Evolutionary conservation across 2,329 filamentous ascomycete genomes (phyloP), one percentile per base, ranked within the genome.

Genomic region (Cladophialophora yegresii): DNA sequence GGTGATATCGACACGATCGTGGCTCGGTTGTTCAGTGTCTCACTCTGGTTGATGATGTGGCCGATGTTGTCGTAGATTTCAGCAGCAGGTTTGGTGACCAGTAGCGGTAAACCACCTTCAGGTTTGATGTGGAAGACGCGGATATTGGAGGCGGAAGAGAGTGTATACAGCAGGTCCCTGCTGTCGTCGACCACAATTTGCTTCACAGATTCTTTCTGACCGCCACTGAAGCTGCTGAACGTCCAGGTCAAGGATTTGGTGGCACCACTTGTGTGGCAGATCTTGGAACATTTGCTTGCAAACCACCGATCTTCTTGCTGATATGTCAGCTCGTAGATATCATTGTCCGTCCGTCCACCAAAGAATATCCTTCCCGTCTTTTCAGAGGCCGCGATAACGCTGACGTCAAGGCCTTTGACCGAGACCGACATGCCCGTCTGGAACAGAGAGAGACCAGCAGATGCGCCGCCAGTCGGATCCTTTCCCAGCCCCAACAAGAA

Each of bases 271-370:
- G 89, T 93, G 75, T 97, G 95, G 74, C 96, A 96, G 68, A 93
- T 87, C 78, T 93, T 96, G 65, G 89, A 88, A 75, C 91, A 96
- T 69, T 90, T 86, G 76, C 88, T 92, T 59, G 90, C 89, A 75
- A 99, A 99, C 95, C 95, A 99, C 71, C 90, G 89, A 78, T 99
- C 95, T 76, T 98, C 92, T 73, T 96, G 92, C 77, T 98, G 93
- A 75, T 99, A 99, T 71, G 90, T 93, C 60, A 99, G 85, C 77
- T 99, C 95, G 75, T 95, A 91, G 54, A 99, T 87, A 72, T 98
- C 93, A 68, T 92, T 92, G 69, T 93, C 91, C 57, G 83, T 84
- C 57, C 84, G 85, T 43, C 92, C 91, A 49, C 90, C 88, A 73
- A 97, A 96, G 81, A 99, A 99, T 69, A 99, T 95, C 66, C 95